These are phyloP conservation scores for Rhododendron simsii DNA, from an alignment of 148 eudicot genomes.

Conservation along the genomic window DNA sequence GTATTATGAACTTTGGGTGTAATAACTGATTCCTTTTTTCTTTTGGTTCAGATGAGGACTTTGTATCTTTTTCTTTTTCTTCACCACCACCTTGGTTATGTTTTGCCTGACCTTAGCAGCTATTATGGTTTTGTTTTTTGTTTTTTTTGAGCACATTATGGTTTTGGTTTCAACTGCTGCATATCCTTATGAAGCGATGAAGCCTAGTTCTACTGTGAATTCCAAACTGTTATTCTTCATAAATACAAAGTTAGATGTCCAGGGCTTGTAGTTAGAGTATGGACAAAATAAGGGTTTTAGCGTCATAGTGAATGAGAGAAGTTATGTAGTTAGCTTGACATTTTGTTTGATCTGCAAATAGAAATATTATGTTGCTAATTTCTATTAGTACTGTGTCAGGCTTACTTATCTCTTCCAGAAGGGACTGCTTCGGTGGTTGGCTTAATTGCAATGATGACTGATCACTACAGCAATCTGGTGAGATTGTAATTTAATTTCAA, in stretches of 20 bases:
- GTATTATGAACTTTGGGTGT: not conserved
- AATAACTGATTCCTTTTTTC: not conserved
- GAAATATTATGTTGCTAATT: conserved; percentile 3
- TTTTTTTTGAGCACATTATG: not conserved
- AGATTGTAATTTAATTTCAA: conserved; percentile 17
- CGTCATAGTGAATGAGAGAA: conserved; percentile 4
- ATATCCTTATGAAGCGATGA: not conserved
- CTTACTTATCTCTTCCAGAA: conserved; percentile 96
- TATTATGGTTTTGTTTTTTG: not conserved
- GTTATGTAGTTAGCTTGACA: not conserved
- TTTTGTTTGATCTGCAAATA: no score
- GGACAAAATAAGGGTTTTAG: not conserved
- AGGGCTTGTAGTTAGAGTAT: not conserved
- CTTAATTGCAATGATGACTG: conserved; percentile 96
- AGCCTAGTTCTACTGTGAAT: not conserved
- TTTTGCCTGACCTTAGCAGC: not conserved
- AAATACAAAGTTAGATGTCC: not conserved
- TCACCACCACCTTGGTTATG: not conserved
- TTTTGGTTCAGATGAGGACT: not conserved
- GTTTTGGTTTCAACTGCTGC: not conserved
- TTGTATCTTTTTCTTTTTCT: not conserved
- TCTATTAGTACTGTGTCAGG: conserved; percentile 39
- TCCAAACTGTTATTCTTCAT: not conserved
- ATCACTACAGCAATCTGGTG: conserved; percentile 93
- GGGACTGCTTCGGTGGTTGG: conserved; percentile 99